These are phyloP conservation scores for Alnus rubra DNA, from an alignment of 306 rosid genomes.

Conservation along the genomic window DNA sequence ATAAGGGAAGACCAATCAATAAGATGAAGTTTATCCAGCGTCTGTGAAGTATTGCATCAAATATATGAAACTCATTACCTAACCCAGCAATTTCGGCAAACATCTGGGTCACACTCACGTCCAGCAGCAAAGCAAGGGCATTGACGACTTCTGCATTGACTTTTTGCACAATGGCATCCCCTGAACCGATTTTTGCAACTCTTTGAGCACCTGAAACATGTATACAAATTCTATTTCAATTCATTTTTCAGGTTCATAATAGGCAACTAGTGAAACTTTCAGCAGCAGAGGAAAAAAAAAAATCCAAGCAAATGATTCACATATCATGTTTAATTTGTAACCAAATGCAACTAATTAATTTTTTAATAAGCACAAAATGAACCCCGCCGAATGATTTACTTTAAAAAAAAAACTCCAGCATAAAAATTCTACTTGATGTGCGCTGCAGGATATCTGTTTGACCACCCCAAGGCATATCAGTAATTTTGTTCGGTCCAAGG, in stretches of 20 bases:
- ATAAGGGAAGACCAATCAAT: neutral
- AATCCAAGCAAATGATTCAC: slow-evolving; percentile 13
- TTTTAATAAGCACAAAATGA: neutral
- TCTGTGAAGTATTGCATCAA: neutral
- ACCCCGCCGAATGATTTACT: neutral
- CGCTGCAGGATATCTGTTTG: slow-evolving; percentile 6
- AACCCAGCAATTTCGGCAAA: slow-evolving; percentile 92
- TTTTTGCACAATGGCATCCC: slow-evolving; percentile 83
- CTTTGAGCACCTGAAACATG: slow-evolving; percentile 67
- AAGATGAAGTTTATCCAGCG: neutral
- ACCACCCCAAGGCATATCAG: slow-evolving; percentile 1
- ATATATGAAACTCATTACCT: slow-evolving; percentile 51
- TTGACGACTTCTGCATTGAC: slow-evolving; percentile 86
- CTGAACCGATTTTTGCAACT: slow-evolving; percentile 77
- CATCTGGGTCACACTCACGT: slow-evolving; percentile 95
- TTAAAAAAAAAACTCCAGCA: neutral
- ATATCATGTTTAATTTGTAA: slow-evolving; percentile 17
- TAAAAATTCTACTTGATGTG: slow-evolving; percentile 2
- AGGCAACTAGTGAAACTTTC: neutral
- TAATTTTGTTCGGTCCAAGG: slow-evolving; percentile 1
- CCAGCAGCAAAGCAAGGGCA: slow-evolving; percentile 94
- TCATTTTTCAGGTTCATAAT: neutral
- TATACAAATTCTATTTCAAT: neutral
- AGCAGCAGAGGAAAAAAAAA: neutral
- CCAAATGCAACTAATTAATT: slow-evolving; percentile 12